These are phyloP conservation scores for Sphagnum contortum DNA, from an alignment of 225 moss, liverwort and hornwort genomes.

Conservation along the genomic window DNA sequence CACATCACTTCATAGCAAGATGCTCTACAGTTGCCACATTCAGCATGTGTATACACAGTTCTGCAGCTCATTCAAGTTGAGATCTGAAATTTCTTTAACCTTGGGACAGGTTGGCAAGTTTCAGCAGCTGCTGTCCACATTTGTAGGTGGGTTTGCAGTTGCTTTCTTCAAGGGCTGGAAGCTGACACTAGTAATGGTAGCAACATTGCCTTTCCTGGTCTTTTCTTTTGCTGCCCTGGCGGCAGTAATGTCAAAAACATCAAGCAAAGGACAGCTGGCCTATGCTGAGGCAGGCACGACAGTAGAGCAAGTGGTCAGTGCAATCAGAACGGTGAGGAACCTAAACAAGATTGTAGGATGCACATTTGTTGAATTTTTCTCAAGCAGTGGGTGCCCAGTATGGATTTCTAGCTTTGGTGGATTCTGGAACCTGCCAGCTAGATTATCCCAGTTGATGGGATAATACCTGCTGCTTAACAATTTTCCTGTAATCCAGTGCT, in stretches of 20 bases:
- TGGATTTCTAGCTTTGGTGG: not conserved
- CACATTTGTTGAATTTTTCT: too few species aligned
- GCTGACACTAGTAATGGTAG: slow-evolving; percentile 66
- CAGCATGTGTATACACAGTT: too few species aligned
- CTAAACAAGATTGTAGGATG: not conserved
- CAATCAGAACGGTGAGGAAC: slow-evolving; percentile 73
- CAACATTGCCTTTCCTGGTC: slow-evolving; percentile 49
- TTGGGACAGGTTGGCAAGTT: slow-evolving; percentile 57
- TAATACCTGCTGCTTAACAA: too few species aligned
- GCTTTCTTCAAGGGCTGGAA: slow-evolving; percentile 77
- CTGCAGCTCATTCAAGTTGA: too few species aligned
- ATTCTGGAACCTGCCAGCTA: too few species aligned
- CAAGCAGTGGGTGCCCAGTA: too few species aligned
- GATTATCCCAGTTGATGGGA: too few species aligned
- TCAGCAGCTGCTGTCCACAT: slow-evolving; percentile 36
- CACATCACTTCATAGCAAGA: too few species aligned
- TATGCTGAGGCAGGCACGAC: slow-evolving; percentile 77
- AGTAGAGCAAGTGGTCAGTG: slow-evolving; percentile 81
- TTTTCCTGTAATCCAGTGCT: too few species aligned
- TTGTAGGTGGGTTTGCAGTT: slow-evolving; percentile 58
- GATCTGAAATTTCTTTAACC: too few species aligned
- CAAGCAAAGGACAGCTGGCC: slow-evolving; percentile 42
- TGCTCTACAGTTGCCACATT: too few species aligned
- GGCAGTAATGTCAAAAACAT: slow-evolving; percentile 26
- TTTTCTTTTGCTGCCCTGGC: slow-evolving; percentile 36